phyloP scores from a whole-genome alignment of 768 basidiomycete species.

The Tricholoma hemisulphureum region DNA sequence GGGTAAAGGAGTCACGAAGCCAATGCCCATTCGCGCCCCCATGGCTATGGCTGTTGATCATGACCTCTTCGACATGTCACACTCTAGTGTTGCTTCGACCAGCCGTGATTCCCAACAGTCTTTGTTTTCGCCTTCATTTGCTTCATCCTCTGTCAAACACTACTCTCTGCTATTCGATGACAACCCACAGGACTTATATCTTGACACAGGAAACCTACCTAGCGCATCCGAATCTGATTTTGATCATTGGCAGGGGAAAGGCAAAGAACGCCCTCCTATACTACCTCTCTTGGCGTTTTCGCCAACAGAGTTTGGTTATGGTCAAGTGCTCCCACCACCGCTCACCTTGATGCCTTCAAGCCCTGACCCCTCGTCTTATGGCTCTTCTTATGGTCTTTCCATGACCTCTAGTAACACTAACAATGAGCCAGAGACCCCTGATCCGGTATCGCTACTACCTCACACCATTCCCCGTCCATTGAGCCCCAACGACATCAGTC shows the following conservation, averaged over 20 bases:
- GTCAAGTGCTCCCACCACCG: constrained; percentile 39
- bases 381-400: constrained; percentile 19
- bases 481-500: constrained; percentile 15
- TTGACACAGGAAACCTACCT: constrained; percentile 9
- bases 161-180: constrained; percentile 4
- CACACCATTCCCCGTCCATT: constrained; percentile 11
- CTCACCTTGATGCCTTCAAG: constrained; percentile 31
- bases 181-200: constrained; percentile 13
- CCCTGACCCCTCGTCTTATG: constrained; percentile 41
- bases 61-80: constrained; percentile 41
- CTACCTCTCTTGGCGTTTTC: constrained; percentile 67
- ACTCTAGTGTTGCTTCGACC: constrained; percentile 23
- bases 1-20: constrained; percentile 55
- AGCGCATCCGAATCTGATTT: constrained; percentile 4
- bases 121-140: constrained; percentile 28
- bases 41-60: constrained; percentile 32
- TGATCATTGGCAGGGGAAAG: constrained; percentile 50
- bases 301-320: constrained; percentile 49
- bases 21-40: constrained; percentile 45
- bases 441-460: constrained; percentile 8
- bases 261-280: constrained; percentile 59
- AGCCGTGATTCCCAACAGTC: constrained; percentile 19
- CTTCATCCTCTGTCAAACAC: constrained; percentile 18
- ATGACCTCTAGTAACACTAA: constrained; percentile 8
- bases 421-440: constrained; percentile 4